Conservation (phyloP, 1,284 basidiomycete genomes). For the Malassezia slooffiae region DNA sequence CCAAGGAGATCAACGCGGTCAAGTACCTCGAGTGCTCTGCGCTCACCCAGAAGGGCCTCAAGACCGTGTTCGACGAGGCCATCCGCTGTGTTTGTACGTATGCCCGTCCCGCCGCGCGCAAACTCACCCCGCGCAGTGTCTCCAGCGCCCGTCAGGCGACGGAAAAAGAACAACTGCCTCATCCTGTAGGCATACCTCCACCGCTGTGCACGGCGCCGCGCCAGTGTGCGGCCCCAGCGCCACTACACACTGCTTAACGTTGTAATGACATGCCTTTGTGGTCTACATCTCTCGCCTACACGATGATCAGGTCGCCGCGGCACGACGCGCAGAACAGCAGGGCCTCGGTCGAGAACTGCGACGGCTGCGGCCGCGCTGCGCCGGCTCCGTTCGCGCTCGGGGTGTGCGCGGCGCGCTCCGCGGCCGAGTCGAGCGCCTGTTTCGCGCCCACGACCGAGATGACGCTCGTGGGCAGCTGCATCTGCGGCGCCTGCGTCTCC, state of each 20-base stretch:
- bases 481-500: too few relatives aligned
- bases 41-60: slow-evolving; percentile 74
- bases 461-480: slow-evolving; percentile 9
- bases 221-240: too few relatives aligned
- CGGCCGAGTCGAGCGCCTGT: too few relatives aligned
- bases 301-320: slow-evolving; percentile 16
- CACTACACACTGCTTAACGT: too few relatives aligned
- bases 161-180: slow-evolving; percentile 43
- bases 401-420: neutral
- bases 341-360: slow-evolving; percentile 17
- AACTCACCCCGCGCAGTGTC: slow-evolving; percentile 20
- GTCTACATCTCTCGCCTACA: neutral
- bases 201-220: too few relatives aligned
- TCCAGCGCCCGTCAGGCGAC: slow-evolving; percentile 36
- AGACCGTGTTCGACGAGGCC: slow-evolving; percentile 45
- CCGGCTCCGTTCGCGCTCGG: neutral
- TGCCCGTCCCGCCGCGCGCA: neutral
- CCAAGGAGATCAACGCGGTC: slow-evolving; percentile 74
- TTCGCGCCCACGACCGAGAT: slow-evolving; percentile 9
- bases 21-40: slow-evolving; percentile 97
- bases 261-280: too few relatives aligned
- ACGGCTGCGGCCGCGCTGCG: slow-evolving; percentile 5
- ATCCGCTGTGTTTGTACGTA: slow-evolving; percentile 34
- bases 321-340: slow-evolving; percentile 20
- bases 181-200: slow-evolving; percentile 24